A percentile compares a stretch with the other conserved stretches of the same genome.
These are phyloP conservation scores for Lentinus brumalis DNA, from an alignment of 768 basidiomycete species.

Conservation along the genomic window DNA sequence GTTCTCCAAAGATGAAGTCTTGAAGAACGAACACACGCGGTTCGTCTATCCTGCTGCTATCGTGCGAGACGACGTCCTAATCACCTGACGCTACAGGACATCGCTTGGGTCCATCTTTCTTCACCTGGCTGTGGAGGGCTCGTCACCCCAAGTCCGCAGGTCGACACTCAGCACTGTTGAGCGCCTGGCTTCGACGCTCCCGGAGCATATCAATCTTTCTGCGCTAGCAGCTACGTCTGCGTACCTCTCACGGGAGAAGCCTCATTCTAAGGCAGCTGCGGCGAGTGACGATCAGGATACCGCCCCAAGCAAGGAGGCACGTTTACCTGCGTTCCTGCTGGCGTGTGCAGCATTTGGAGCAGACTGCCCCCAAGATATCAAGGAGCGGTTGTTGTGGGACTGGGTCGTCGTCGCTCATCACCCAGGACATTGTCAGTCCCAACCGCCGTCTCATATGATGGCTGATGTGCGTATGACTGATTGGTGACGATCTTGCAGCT, in stretches of 20 bases:
- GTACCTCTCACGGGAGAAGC: slow-evolving; percentile 44
- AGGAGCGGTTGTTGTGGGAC: slow-evolving; percentile 53
- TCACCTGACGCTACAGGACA: slow-evolving; percentile 39
- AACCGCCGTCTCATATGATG: background rate
- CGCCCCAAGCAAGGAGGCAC: slow-evolving; percentile 50
- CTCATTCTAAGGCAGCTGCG: slow-evolving; percentile 26
- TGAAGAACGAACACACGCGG: slow-evolving; percentile 58
- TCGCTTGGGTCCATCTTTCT: slow-evolving; percentile 69
- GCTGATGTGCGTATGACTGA: background rate
- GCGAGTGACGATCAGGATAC: slow-evolving; percentile 41
- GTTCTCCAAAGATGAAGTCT: slow-evolving; percentile 51
- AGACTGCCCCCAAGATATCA: slow-evolving; percentile 39
- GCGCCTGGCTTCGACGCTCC: slow-evolving; percentile 38
- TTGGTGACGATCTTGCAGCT: slow-evolving; percentile 31
- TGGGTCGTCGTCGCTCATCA: slow-evolving; percentile 77
- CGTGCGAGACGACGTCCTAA: background rate
- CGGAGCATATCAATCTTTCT: slow-evolving; percentile 51
- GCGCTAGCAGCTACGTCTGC: slow-evolving; percentile 60
- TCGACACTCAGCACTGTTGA: slow-evolving; percentile 46
- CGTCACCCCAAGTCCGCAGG: slow-evolving; percentile 55
- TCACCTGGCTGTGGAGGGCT: slow-evolving; percentile 65
- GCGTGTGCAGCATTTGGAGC: slow-evolving; percentile 51
- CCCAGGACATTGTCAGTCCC: slow-evolving; percentile 49
- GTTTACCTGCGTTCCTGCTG: slow-evolving; percentile 55
- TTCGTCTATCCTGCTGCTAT: slow-evolving; percentile 31